Base-by-base conservation (phyloP, 2,329 filamentous ascomycete genomes). In the Diatrype stigma region DNA sequence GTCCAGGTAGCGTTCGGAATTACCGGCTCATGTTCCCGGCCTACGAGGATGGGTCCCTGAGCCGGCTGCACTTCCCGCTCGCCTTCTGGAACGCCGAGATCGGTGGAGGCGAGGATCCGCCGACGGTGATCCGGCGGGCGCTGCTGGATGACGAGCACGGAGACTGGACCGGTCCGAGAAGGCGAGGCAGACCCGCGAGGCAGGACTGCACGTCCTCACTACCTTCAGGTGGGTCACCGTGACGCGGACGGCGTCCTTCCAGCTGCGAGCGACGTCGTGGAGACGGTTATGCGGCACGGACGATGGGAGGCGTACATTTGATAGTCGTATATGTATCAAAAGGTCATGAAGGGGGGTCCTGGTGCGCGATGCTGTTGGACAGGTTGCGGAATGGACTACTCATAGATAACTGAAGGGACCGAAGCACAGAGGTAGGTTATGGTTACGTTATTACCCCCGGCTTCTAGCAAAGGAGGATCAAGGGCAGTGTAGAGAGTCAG, bases 251-350 rank as follows among this genome's bases (percentile, higher is more conserved):
- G 52, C 48, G 3, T 50, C 47, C 11, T 56, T 56, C 42, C 58
- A 54, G 54, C 49, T 52, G 37, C 34, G 51, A 48, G 19, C 23
- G 56, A 56, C 23, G 16, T 51, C 19, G 42, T 52, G 32, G 26
- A 30, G 26, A 30, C 10, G 26, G 32, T n/a, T 7, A 32, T 60
- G 45, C 19, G 6, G 22, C 42, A n/a, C 19, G 48, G 46, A 8
- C 42, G 37, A 2, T 57, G 50, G 53, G 40, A 35, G 26, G 48
- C 35, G 26, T 54, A 45, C 10, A 34, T 53, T 11, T 52, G 45
- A 42, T 44, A 51, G 45, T 49, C 45, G 4, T 46, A 55, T 23
- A 47, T 40, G 1, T 54, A 51, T 42, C 42, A 30, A 47, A 49
- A 34, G 40, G 42, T 34, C 19, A 51, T 45, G 30, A 35, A 46